Base-by-base conservation (phyloP, 768 basidiomycete species). In the Lactarius akahatsu region DNA sequence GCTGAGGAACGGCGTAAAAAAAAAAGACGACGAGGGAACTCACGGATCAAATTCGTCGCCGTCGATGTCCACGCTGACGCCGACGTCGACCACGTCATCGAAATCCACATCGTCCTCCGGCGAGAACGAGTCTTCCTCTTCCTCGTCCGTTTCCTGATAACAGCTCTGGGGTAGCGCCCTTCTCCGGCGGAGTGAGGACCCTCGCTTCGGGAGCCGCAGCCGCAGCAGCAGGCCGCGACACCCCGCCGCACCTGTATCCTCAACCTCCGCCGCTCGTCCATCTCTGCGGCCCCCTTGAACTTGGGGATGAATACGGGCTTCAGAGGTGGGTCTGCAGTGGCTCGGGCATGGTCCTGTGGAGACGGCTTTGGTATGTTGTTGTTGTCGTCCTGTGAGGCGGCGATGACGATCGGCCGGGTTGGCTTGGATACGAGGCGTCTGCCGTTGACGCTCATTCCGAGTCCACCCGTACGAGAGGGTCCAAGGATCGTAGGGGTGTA, bases 401-500 rank as follows among this genome's bases (percentile, higher is more conserved):
- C 61, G 20, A 62, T 11, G 47, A 36, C 40, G 11, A 26, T 50
- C 2, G 34, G 28, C 26, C 43, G 50, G 20, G 28, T 36, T 47
- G 47, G 40, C 38, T 23, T 60, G n/a, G 52, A 58, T 41, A 9
- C 63, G 34, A 57, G 62, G n/a, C 47, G 61, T 23, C 54, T 65
- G 0, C 86, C 94, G 32, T 83, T 78, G 3, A 94, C 88, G 28
- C 94, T 82, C 77, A 96, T 82, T 0, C 95, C 95, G 1, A 90
- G 74, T 0, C 83, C 91, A 4, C 91, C 92, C 0, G 85, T 82
- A 30, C 86, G 82, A 4, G 83, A 82, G 13, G 79, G 79, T 4
- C 87, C 92, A 82, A 95, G 88, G 73, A 97, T 96, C 3, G 96
- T 97, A 72, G 90, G 87, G 7, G 92, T 91, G 76, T 96, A 89